Evolutionary conservation across 441 rosid genomes (phyloP), one percentile per base, ranked within the genome.

Genomic region (Pelargonium cotyledonis): DNA sequence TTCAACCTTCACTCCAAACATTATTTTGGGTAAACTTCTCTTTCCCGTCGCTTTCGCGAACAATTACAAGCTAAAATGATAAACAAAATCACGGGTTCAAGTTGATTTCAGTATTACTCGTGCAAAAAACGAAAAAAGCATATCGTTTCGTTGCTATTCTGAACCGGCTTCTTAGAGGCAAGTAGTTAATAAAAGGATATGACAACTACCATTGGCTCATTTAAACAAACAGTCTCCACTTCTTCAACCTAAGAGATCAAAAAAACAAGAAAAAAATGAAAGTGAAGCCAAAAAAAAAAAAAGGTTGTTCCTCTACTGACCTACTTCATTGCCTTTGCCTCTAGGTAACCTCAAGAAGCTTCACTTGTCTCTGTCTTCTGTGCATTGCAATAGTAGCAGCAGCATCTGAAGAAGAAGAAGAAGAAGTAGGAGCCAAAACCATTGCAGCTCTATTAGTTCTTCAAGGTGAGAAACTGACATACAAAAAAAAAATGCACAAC

Each of bases 321-420:
- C 31, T 15, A 55, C 61, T 55, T 7, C 61, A 55, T 8, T 55
- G 23, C 61, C 61, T 55, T 55, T 55, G 6, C 21, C 18, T 55
- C 23, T 55, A 16, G 23, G 61, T 21, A 55, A 55, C 61, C 61
- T 18, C 8, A 57, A 18, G 62, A 57, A 57, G 62, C 62, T 57
- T 57, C 62, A 16, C 62, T 57, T 57, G 62, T 57, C 62, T 57
- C 62, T 23, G 21, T 55, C 61, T 21, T n/a, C 58, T n/a, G 5
- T 51, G 58, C 19, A n/a, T 55, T 55, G 61, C 31, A 29, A 29
- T 29, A 29, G 31, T 29, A 29, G 31, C 31, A 29, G 31, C 31
- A 49, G 18, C 57, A 2, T n/a, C 21, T 15, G 19, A 51, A n/a
- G 40, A 35, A 35, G 40, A 35, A 35, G 40, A 35, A 35, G 40